Base-by-base conservation (phyloP, 2,329 filamentous ascomycete species). In the Monilinia laxa region DNA sequence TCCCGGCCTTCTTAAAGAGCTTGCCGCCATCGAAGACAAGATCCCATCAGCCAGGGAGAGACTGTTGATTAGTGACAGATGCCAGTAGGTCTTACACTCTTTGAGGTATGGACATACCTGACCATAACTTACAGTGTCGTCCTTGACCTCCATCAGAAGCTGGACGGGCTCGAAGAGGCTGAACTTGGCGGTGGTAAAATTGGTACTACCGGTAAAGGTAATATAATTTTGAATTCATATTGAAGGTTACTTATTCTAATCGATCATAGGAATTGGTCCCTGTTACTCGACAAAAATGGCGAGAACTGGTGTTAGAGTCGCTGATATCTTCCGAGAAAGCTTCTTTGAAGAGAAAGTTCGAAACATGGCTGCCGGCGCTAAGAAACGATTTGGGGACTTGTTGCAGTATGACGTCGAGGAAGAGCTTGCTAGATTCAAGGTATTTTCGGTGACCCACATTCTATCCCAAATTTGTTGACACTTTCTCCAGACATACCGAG, bases 301-400 rank as follows among this genome's bases (percentile, higher is more conserved):
- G 51, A 81, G 90, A 72, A 90, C 81, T 71, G 90, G 90, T 58
- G 82, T 93, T 68, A 83, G 83, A 71, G 80, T 91, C 64, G 81
- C 81, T 68, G 89, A 92, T 66, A 81, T 92, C 69, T 91, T 92
- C 75, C 80, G 90, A 75, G 82, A 86, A 75, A 80, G 84, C 52
- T 75, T 82, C 10, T 92, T 93, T 71, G 89, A 91, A 78, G 75
- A 78, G 52, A 90, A 90, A 77, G 78, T 93, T 54, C 82, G 87
- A 52, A 78, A 80, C 31, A 79, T 93, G 58, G 88, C 84, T 11
- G 72, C 78, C 7, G 86, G 85, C n/a, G 90, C 84, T 78, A 83
- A 86, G 80, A 87, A 89, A 79, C 81, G 88, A 62, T 92, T 87
- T 72, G 89, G 90, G 10, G 85, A 89, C 71, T 78, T 90, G 35